Percentiles rank a stretch among this genome's conserved stretches.
phyloP scores from a whole-genome alignment of 1,139 yeast species.

The Geotrichum restrictum region DNA sequence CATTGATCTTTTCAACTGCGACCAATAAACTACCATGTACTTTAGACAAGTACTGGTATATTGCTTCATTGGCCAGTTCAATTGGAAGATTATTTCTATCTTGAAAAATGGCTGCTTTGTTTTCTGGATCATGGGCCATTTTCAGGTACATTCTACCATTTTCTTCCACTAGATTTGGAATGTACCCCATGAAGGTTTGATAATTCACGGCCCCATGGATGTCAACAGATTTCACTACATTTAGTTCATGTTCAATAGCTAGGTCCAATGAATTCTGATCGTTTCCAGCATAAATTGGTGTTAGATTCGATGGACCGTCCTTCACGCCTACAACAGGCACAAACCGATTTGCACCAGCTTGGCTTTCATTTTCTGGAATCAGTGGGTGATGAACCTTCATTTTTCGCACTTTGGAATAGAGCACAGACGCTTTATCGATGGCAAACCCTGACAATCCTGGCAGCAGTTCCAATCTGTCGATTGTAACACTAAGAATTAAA shows the following conservation, averaged over 20 bases:
- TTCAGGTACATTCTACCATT: background rate
- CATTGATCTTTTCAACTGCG: too few species aligned
- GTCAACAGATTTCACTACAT: conserved; percentile 1
- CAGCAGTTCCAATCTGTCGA: conserved; percentile 7
- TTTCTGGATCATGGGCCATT: conserved; percentile 4
- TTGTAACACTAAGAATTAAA: background rate
- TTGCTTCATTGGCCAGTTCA: conserved; percentile 15
- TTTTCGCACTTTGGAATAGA: background rate
- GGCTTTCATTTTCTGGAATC: background rate
- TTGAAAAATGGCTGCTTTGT: conserved; percentile 1
- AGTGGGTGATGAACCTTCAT: conserved; percentile 12
- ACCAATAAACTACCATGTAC: background rate
- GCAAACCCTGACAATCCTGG: conserved; percentile 13
- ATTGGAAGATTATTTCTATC: conserved; percentile 8
- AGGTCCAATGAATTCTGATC: background rate
- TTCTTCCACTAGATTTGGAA: background rate
- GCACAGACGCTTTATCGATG: conserved; percentile 4
- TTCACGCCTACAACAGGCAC: conserved; percentile 5
- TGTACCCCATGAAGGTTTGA: background rate
- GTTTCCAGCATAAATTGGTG: conserved; percentile 12
- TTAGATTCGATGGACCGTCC: conserved; percentile 12
- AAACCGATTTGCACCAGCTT: background rate
- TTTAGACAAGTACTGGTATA: conserved; percentile 1
- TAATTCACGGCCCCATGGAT: conserved; percentile 11
- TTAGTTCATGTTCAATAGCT: background rate